phyloP scores from a whole-genome alignment of 768 basidiomycete genomes.

The Tricholoma sp. region DNA sequence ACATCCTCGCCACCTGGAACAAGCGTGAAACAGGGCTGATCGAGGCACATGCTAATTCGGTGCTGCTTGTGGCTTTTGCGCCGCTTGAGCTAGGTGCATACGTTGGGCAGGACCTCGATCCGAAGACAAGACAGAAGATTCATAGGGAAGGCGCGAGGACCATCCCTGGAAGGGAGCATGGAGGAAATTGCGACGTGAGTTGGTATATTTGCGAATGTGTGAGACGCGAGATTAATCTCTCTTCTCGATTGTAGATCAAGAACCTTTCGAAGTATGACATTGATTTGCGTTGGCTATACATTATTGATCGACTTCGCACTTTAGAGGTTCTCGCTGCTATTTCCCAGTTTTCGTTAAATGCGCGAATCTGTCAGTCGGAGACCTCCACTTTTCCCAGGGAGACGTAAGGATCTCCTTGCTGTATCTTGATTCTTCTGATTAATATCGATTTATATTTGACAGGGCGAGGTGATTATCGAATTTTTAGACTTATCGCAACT shows the following conservation, averaged over 20 bases:
- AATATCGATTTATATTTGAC: not conserved
- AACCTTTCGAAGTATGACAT: conserved; percentile 54
- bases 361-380: conserved; percentile 74
- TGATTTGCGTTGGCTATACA: not conserved
- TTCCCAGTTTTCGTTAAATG: conserved; percentile 76
- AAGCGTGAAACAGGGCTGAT: conserved; percentile 64
- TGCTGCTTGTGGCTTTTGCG: conserved; percentile 63
- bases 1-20: conserved; percentile 77
- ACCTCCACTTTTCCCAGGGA: conserved; percentile 77
- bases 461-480: conserved; percentile 49
- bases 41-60: conserved; percentile 40
- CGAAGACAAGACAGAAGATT: conserved; percentile 47
- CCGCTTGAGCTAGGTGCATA: conserved; percentile 58
- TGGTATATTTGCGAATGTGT: conserved; percentile 5
- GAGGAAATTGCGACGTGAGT: conserved; percentile 68
- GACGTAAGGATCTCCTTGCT: conserved; percentile 36
- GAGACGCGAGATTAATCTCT: not conserved
- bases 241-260: conserved; percentile 49
- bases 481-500: not conserved
- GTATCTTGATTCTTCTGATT: not conserved
- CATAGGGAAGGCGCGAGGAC: conserved; percentile 66
- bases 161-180: conserved; percentile 74
- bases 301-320: not conserved
- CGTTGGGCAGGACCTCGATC: conserved; percentile 59
- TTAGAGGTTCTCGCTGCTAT: conserved; percentile 66